phyloP scores from a whole-genome alignment of 1,139 yeast species.

The Spathaspora sp. region DNA sequence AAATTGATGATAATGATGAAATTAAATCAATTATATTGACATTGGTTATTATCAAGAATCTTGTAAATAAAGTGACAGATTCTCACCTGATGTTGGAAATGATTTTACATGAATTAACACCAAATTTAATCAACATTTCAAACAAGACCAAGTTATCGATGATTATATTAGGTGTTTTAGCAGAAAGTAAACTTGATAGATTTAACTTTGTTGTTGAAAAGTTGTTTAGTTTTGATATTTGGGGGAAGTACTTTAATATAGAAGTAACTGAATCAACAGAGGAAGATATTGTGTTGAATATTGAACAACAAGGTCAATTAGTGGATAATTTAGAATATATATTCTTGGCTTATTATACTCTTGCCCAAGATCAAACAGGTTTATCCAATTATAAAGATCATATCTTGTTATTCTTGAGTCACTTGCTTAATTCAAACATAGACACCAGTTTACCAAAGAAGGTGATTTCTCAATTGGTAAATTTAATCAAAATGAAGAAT shows the following conservation, averaged over 20 bases:
- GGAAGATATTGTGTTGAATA: slow-evolving; percentile 37
- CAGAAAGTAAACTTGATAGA: slow-evolving; percentile 33
- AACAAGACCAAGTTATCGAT: slow-evolving; percentile 63
- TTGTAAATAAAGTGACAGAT: slow-evolving; percentile 34
- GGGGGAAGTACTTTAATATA: slow-evolving; percentile 39
- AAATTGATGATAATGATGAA: slow-evolving; percentile 39
- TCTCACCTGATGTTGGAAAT: slow-evolving; percentile 36
- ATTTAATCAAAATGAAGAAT: slow-evolving; percentile 45
- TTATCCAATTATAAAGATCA: slow-evolving; percentile 54
- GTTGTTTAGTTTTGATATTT: slow-evolving; percentile 30
- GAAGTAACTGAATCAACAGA: slow-evolving; percentile 14
- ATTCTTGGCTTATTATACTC: slow-evolving; percentile 24
- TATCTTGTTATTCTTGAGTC: slow-evolving; percentile 62
- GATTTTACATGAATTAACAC: slow-evolving; percentile 56
- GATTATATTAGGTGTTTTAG: slow-evolving; percentile 56
- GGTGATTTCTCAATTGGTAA: slow-evolving; percentile 63
- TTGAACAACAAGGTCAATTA: slow-evolving; percentile 58
- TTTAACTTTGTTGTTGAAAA: slow-evolving; percentile 48
- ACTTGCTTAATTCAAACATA: slow-evolving; percentile 65
- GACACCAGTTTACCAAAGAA: slow-evolving; percentile 59
- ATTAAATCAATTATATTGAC: slow-evolving; percentile 46
- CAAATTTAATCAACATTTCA: slow-evolving; percentile 48
- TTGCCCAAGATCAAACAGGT: slow-evolving; percentile 21
- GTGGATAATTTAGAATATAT: slow-evolving; percentile 62
- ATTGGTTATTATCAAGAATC: slow-evolving; percentile 44